Evolutionary conservation across 768 basidiomycete species (phyloP).

Genomic region (Kwoniella sp.): DNA sequence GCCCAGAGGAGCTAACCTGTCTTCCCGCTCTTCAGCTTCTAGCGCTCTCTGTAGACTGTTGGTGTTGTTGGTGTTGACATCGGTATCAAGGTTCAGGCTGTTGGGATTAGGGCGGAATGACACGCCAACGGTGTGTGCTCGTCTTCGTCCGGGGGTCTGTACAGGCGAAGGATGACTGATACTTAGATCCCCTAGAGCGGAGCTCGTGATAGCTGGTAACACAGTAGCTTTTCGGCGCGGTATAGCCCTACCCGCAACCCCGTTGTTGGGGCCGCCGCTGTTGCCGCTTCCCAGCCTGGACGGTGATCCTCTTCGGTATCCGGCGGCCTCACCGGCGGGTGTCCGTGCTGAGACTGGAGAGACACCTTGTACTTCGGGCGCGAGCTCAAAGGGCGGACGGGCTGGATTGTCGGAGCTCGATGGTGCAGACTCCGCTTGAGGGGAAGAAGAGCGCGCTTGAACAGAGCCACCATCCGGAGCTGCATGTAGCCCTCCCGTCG

Average conservation of each 20-base stretch:
- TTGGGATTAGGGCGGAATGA: background rate
- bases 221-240: slow-evolving; percentile 2
- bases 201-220: slow-evolving; percentile 11
- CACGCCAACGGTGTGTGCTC: slow-evolving; percentile 24
- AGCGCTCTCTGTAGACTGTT: background rate
- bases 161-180: slow-evolving; percentile 5
- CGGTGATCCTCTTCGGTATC: background rate
- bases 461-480: too few relatives aligned
- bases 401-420: background rate
- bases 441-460: background rate
- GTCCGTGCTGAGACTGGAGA: background rate
- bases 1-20: slow-evolving; percentile 8
- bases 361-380: background rate
- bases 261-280: background rate
- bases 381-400: background rate
- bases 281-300: background rate
- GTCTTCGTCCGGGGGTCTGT: background rate
- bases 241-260: background rate
- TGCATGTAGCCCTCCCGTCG: too few relatives aligned
- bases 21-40: slow-evolving; percentile 1
- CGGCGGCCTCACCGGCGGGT: background rate
- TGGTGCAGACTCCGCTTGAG: background rate
- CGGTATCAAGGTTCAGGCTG: background rate
- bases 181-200: slow-evolving; percentile 13
- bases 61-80: background rate